Base-by-base conservation (phyloP, 2,329 filamentous ascomycete species). In the Monilinia aucupariae region DNA sequence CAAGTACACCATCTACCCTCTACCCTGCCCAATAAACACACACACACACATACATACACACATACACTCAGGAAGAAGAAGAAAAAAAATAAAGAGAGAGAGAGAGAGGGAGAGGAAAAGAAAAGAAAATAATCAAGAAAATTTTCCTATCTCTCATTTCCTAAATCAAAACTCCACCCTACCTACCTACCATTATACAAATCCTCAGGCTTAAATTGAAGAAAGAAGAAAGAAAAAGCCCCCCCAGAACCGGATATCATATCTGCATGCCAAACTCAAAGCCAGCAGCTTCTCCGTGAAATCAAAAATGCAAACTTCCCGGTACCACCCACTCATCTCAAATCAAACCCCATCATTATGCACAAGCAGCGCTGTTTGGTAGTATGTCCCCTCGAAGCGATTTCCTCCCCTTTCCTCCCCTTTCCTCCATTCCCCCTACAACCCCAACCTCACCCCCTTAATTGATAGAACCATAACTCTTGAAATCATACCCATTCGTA, bases 401-500 rank as follows among this genome's bases (percentile, higher is more conserved):
- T 58, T 32, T 27, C 52, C 30, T 51, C 22, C 15, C 10, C 10
- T 39, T 8, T 37, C 39, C 39, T 17, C 22, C 10, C 10, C 27
- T 12, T 15, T 9, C 20, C 51, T 22, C n/a, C 17, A 53, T 15
- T 30, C 13, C 9, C 22, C 20, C 15, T n/a, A 53, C n/a, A 1
- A 3, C 25, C n/a, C 5, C 49, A 54, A 20, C 7, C n/a, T 10
- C 8, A 52, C n/a, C 27, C 20, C 22, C n/a, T 58, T 10, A 62
- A 37, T 58, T 62, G 15, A 62, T 32, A 20, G 51, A 30, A 17
- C 60, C 60, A 49, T 49, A 62, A 34, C 3, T n/a, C 34, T 62
- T 62, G 20, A 62, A 62, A 13, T 62, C 43, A 50, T 45, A 62
- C 25, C 60, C 60, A 17, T 62, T 62, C 17, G 60, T 62, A 52